Conservation (phyloP, 2,329 filamentous ascomycete genomes). For the Fusarium sublunatum region DNA sequence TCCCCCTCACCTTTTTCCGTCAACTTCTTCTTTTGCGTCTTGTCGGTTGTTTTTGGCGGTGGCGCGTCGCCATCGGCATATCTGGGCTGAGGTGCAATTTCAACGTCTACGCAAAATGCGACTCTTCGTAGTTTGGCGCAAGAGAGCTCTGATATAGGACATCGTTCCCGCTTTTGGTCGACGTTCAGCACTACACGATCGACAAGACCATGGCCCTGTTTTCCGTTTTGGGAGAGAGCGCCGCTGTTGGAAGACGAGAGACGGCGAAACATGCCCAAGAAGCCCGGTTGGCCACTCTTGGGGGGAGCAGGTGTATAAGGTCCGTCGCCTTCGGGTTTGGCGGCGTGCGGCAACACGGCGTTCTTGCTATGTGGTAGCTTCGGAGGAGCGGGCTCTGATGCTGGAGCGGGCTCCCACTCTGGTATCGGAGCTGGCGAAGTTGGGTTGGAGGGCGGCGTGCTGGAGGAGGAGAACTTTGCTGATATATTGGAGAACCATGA, state of each 20-base stretch:
- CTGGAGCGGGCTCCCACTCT: conserved; percentile 36
- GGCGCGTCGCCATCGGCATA: conserved; percentile 72
- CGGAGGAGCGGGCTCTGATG: conserved; percentile 59
- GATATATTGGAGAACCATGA: conserved; percentile 96
- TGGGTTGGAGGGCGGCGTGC: conserved; percentile 49
- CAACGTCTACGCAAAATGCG: conserved; percentile 96
- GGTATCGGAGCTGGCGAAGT: conserved; percentile 48
- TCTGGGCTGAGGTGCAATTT: conserved; percentile 88
- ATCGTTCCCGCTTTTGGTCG: conserved; percentile 81
- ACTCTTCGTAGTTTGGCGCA: conserved; percentile 85
- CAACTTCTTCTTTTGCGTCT: conserved; percentile 69
- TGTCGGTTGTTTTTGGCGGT: conserved; percentile 56
- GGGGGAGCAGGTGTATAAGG: conserved; percentile 82
- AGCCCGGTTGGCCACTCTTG: conserved; percentile 73
- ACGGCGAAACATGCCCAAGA: conserved; percentile 84
- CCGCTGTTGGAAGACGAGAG: conserved; percentile 75
- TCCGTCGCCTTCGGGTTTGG: conserved; percentile 67
- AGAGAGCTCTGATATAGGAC: conserved; percentile 81
- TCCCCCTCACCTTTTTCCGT: conserved; percentile 79
- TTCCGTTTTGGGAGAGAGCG: conserved; percentile 42
- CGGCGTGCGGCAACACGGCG: conserved; percentile 68
- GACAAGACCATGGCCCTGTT: conserved; percentile 72
- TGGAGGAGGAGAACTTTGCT: conserved; percentile 83
- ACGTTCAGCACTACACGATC: conserved; percentile 87
- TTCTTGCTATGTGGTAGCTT: conserved; percentile 65